Evolutionary conservation across 306 rosid genomes (phyloP).

Genomic region (Cucumis melo): DNA sequence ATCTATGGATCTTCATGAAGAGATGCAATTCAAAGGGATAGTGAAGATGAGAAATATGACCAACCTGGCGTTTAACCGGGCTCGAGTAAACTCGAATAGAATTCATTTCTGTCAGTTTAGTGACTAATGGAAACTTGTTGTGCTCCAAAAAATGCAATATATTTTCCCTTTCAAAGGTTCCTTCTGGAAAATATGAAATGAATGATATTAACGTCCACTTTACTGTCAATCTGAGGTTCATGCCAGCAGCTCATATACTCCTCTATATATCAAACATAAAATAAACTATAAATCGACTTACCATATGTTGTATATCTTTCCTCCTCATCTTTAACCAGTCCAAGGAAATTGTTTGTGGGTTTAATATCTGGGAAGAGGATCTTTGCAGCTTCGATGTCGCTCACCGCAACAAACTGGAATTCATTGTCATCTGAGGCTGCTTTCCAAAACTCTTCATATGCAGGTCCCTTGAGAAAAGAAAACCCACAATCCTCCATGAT

Average conservation of each 20-base stretch:
- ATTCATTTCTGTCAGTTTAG: conserved; percentile 59
- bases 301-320: conserved; percentile 76
- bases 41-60: conserved; percentile 7
- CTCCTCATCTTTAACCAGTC: conserved; percentile 68
- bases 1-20: not conserved
- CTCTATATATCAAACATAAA: not conserved
- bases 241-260: not conserved
- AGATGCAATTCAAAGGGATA: not conserved
- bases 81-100: conserved; percentile 59
- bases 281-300: conserved; percentile 24
- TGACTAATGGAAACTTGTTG: conserved; percentile 80
- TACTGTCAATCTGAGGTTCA: not conserved
- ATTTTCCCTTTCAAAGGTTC: conserved; percentile 37
- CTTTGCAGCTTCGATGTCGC: conserved; percentile 41
- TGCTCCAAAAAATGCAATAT: conserved; percentile 56
- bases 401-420: conserved; percentile 67
- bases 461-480: conserved; percentile 39
- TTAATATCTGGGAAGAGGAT: conserved; percentile 52
- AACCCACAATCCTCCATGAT: not conserved
- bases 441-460: conserved; percentile 53
- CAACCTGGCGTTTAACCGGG: conserved; percentile 78
- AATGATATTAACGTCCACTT: not conserved
- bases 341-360: conserved; percentile 37
- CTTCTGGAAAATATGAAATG: conserved; percentile 43
- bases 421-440: conserved; percentile 67